Conservation (phyloP, 2,329 filamentous ascomycete genomes). For the Simplicillium sp. region DNA sequence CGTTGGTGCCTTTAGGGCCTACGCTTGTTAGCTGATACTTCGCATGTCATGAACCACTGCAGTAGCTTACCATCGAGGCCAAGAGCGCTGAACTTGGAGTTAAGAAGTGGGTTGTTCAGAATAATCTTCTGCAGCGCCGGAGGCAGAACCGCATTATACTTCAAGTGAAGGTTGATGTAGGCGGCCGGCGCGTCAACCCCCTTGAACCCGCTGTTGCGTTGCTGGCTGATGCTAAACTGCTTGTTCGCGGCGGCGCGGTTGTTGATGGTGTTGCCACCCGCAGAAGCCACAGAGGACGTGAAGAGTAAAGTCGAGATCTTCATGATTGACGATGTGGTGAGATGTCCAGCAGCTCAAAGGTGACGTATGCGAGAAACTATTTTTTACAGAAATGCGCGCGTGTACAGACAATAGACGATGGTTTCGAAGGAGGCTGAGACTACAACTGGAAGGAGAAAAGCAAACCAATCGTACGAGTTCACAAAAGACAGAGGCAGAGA, state of each 20-base stretch:
- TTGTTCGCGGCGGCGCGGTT: not conserved
- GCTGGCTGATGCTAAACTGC: constrained; percentile 18
- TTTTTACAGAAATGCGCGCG: too few species aligned
- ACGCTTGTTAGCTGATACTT: constrained; percentile 2
- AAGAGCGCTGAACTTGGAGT: constrained; percentile 11
- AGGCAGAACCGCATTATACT: constrained; percentile 24
- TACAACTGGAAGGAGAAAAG: too few species aligned
- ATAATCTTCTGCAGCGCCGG: constrained; percentile 14
- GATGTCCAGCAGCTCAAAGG: too few species aligned
- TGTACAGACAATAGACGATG: too few species aligned
- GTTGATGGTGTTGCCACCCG: too few species aligned
- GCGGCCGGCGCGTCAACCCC: constrained; percentile 20
- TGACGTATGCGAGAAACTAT: too few species aligned
- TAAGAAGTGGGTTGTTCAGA: constrained; percentile 12
- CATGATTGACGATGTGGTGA: too few species aligned
- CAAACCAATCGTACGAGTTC: too few species aligned
- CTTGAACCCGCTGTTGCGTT: constrained; percentile 23
- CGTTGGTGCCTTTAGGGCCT: not conserved
- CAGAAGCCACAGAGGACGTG: too few species aligned
- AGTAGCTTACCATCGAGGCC: constrained; percentile 2
- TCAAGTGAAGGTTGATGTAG: constrained; percentile 22
- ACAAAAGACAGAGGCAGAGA: too few species aligned
- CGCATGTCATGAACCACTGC: not conserved
- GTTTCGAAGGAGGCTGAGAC: too few species aligned
- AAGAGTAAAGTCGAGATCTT: too few species aligned